Evolutionary conservation across 208 protist genomes (phyloP).

Genomic region (Vickermania spadyakhi): DNA sequence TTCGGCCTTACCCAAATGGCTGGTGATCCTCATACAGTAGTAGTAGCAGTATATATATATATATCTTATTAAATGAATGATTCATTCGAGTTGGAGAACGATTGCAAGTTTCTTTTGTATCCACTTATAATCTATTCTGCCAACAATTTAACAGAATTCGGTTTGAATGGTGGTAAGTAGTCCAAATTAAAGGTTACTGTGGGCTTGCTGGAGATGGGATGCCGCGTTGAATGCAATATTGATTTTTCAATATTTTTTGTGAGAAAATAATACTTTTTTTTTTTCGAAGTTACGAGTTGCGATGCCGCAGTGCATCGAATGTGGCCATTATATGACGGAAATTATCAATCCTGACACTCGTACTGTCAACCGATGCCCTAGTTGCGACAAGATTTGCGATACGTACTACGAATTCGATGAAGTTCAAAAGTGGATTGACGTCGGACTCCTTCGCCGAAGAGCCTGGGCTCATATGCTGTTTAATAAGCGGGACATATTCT

Average conservation of each 20-base stretch:
- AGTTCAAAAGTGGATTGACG: slow-evolving; percentile 69
- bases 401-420: slow-evolving; percentile 66
- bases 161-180: no score
- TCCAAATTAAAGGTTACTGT: no score
- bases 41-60: neutral
- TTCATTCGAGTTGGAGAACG: no score
- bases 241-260: no score
- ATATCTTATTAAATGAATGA: no score
- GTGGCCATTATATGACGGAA: slow-evolving; percentile 22
- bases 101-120: no score
- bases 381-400: slow-evolving; percentile 50
- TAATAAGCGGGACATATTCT: slow-evolving; percentile 25
- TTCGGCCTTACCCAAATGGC: neutral
- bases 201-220: no score
- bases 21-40: neutral
- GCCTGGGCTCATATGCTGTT: slow-evolving; percentile 77
- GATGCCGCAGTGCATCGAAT: slow-evolving; percentile 82
- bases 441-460: slow-evolving; percentile 44
- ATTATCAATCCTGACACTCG: slow-evolving; percentile 66
- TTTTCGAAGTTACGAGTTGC: no score
- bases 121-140: neutral
- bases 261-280: no score
- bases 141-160: no score
- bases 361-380: slow-evolving; percentile 57
- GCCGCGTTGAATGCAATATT: no score